phyloP scores from a whole-genome alignment of 352 stramenopile genomes.

The Pythium folliculosum region DNA sequence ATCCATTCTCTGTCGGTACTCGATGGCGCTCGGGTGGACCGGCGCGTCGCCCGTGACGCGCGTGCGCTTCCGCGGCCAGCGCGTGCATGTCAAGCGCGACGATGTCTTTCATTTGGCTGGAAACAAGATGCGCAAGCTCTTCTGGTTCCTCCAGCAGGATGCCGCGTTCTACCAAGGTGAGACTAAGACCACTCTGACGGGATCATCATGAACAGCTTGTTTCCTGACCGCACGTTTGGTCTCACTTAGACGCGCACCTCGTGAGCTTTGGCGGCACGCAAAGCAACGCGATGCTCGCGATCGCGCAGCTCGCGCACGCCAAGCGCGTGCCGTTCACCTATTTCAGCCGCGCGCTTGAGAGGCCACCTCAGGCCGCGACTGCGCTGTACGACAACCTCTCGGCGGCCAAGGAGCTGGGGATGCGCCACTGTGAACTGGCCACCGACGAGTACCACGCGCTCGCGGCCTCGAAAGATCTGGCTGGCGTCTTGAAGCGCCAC shows the following conservation, averaged over 20 bases:
- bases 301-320: constrained; percentile 77
- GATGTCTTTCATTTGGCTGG: constrained; percentile 79
- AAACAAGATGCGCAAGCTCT: constrained; percentile 90
- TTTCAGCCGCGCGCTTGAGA: constrained; percentile 56
- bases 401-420: constrained; percentile 49
- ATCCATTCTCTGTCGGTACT: too few relatives aligned
- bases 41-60: constrained; percentile 54
- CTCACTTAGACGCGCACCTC: constrained; percentile 42
- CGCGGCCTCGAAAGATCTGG: constrained; percentile 39
- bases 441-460: constrained; percentile 48
- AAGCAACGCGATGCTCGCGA: constrained; percentile 86
- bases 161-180: constrained; percentile 56
- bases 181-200: background rate
- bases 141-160: constrained; percentile 71
- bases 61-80: constrained; percentile 63
- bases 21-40: too few relatives aligned
- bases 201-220: too few relatives aligned
- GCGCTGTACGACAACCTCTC: constrained; percentile 43
- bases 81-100: constrained; percentile 85
- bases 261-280: constrained; percentile 79
- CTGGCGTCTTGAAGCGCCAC: background rate
- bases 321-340: constrained; percentile 84
- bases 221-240: background rate
- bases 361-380: constrained; percentile 1
- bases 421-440: constrained; percentile 62